Evolutionary conservation across 1,284 basidiomycete species (phyloP), one percentile per base, ranked within the genome.

Genomic region (Cutaneotrichosporon arboriforme): DNA sequence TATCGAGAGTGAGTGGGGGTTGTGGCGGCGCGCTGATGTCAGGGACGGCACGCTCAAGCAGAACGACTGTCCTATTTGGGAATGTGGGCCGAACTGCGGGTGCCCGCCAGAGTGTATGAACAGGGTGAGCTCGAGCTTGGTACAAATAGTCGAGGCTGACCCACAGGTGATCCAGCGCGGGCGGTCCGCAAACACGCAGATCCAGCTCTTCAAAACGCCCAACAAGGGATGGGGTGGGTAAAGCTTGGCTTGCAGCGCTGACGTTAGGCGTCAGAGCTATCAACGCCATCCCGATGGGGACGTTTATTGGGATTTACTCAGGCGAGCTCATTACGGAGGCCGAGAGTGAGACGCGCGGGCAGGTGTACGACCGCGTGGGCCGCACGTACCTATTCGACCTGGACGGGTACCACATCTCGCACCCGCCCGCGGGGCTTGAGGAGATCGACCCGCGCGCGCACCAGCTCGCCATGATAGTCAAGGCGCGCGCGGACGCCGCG

Each of bases 321-420:
- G 91, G 91, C 1, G 91, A 96, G 68, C 73, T 91, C 4, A 64
- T 94, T 21, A 83, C 80, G 0, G 85, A 88, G 44, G 74, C 70
- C 1, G 85, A 85, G 49, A 81, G 80, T 2, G 83, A 90, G 42
- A 63, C 72, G 12, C 81, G 91, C 21, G 88, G 86, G 53, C 4
- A 9, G 12, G 74, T 81, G 15, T 96, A 96, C 67, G 83, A 89
- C 64, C 76, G 80, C 49, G 82, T 84, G 47, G 87, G 86, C 3
- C 77, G 85, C 44, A 93, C 90, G 60, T 96, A 96, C 64, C 77
- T 93, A 2, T 88, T 93, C 61, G 83, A 89, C 58, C 64, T 90
- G 18, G 90, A 93, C 63, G 86, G 84, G 59, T 85, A 82, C 60
- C 80, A 87, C 63, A 74, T 91, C 57, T 62, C 51, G 70, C 76